A percentile compares a stretch with the other conserved stretches of the same genome.
Evolutionary conservation across 2,329 filamentous ascomycete species (phyloP).

Genomic region (Ophiosphaerella narmari): DNA sequence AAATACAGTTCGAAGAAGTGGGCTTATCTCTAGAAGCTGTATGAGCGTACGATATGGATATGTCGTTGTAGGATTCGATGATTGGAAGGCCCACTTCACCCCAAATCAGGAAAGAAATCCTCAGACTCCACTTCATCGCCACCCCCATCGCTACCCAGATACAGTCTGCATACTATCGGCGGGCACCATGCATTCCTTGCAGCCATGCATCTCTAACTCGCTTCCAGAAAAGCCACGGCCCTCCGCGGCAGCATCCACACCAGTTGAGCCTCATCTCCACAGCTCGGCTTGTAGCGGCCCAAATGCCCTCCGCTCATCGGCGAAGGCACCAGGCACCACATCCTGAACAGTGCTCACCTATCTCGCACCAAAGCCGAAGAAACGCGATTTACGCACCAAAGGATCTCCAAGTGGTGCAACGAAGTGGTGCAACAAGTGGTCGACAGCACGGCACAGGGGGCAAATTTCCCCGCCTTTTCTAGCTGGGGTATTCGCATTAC

Average conservation of each 20-base stretch:
- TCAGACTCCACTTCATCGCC: neutral
- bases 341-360: constrained; percentile 13
- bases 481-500: constrained; percentile 12
- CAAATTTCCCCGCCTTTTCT: constrained; percentile 17
- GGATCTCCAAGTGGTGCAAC: neutral
- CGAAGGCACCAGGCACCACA: constrained; percentile 4
- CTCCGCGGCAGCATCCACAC: neutral
- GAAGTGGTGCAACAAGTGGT: constrained; percentile 3
- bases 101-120: neutral
- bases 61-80: too few relatives aligned
- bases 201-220: constrained; percentile 2
- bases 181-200: neutral
- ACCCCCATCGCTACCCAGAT: neutral
- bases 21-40: too few relatives aligned
- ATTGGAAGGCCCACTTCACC: neutral
- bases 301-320: constrained; percentile 9
- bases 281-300: constrained; percentile 24
- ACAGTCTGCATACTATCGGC: constrained; percentile 15
- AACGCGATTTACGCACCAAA: constrained; percentile 10
- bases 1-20: too few relatives aligned
- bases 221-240: constrained; percentile 11
- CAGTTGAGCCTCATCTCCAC: constrained; percentile 18
- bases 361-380: constrained; percentile 12
- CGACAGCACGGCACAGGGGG: constrained; percentile 5
- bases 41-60: too few relatives aligned